Evolutionary conservation across 352 stramenopile species (phyloP).

Genomic region (Saprolegnia diclina): DNA sequence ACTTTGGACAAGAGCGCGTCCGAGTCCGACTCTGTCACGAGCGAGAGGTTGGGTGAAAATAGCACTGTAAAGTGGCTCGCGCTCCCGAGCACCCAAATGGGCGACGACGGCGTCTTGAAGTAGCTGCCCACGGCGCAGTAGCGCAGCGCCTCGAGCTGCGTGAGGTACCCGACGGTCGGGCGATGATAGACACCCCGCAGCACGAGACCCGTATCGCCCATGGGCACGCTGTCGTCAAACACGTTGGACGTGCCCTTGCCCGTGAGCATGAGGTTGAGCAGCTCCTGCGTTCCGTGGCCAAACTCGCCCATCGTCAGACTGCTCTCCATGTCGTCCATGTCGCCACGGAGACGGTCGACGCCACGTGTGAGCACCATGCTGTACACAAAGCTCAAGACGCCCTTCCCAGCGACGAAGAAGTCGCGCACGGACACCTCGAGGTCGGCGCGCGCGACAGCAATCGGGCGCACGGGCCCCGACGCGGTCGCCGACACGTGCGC

Average conservation of each 20-base stretch:
- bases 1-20: constrained; percentile 77
- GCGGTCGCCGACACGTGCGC: constrained; percentile 1
- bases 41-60: constrained; percentile 56
- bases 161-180: constrained; percentile 78
- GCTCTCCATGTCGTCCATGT: constrained; percentile 69
- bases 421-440: constrained; percentile 12
- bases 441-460: constrained; percentile 6
- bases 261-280: constrained; percentile 81
- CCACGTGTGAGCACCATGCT: constrained; percentile 60
- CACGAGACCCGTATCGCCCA: constrained; percentile 69
- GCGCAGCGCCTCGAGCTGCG: constrained; percentile 82
- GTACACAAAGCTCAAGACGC: constrained; percentile 68
- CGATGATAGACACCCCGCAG: constrained; percentile 53
- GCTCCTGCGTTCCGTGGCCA: constrained; percentile 79
- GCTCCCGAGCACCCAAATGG: constrained; percentile 88
- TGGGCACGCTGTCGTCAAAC: constrained; percentile 70
- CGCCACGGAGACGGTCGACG: constrained; percentile 38
- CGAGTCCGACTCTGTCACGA: constrained; percentile 61
- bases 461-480: not conserved
- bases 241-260: constrained; percentile 75
- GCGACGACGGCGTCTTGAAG: constrained; percentile 84
- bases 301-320: constrained; percentile 56
- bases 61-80: constrained; percentile 88
- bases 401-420: constrained; percentile 27
- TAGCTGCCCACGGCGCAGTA: constrained; percentile 88